Evolutionary conservation across 805 yeast species (phyloP).

Genomic region (Pichia paraexigua): DNA sequence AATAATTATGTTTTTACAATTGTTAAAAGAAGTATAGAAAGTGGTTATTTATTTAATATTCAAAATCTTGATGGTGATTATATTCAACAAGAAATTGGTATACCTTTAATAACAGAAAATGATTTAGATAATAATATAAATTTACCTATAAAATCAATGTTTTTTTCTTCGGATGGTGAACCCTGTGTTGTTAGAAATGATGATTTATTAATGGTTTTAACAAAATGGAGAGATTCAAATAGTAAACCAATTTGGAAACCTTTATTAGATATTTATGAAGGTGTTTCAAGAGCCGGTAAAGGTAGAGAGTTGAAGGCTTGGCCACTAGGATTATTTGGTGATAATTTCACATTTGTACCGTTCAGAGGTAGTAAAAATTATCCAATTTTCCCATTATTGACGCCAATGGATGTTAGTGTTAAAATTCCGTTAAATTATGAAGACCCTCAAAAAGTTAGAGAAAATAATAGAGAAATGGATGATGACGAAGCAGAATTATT

Average conservation of each 20-base stretch:
- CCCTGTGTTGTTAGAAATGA: constrained; percentile 83
- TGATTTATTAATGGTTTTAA: constrained; percentile 60
- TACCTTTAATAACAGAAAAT: constrained; percentile 30
- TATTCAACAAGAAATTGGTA: constrained; percentile 35
- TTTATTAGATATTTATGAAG: constrained; percentile 51
- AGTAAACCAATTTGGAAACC: constrained; percentile 86
- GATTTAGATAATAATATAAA: neutral
- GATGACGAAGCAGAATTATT: constrained; percentile 22
- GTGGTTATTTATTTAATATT: constrained; percentile 19
- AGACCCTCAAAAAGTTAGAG: constrained; percentile 15
- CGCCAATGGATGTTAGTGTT: constrained; percentile 72
- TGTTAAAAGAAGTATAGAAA: constrained; percentile 7
- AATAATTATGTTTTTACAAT: constrained; percentile 49
- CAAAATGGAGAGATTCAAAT: constrained; percentile 65
- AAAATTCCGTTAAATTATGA: constrained; percentile 48
- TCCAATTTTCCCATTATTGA: constrained; percentile 79
- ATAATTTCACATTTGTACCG: constrained; percentile 64
- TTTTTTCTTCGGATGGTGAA: constrained; percentile 83
- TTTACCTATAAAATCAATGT: constrained; percentile 47
- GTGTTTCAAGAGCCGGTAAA: constrained; percentile 42
- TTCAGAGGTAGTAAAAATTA: constrained; percentile 56
- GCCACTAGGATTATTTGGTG: constrained; percentile 78
- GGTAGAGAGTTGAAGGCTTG: constrained; percentile 65
- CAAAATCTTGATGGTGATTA: constrained; percentile 32
- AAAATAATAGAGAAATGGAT: neutral